These are phyloP conservation scores for Apiotrichum gracile DNA, from an alignment of 1,284 basidiomycete species.

Conservation along the genomic window DNA sequence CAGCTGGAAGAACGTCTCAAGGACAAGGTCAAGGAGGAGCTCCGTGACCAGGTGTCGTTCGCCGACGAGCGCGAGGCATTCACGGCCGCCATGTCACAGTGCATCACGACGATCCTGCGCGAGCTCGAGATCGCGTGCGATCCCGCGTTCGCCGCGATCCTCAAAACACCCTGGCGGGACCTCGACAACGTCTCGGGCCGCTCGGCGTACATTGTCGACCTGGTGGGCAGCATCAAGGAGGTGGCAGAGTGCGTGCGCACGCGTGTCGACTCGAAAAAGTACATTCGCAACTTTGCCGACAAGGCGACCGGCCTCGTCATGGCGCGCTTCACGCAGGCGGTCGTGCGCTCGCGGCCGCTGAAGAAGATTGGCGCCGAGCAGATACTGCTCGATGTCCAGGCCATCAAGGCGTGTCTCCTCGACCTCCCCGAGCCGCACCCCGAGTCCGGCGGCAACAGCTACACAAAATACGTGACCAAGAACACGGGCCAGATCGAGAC, in stretches of 20 bases:
- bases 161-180: slow-evolving; percentile 67
- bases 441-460: slow-evolving; percentile 47
- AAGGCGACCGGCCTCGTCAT: slow-evolving; percentile 78
- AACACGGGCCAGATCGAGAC: slow-evolving; percentile 77
- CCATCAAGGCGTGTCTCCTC: slow-evolving; percentile 72
- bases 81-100: slow-evolving; percentile 73
- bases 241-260: slow-evolving; percentile 44
- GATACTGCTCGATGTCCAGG: slow-evolving; percentile 87
- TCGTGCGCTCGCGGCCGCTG: slow-evolving; percentile 81
- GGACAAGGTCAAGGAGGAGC: slow-evolving; percentile 69
- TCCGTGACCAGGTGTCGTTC: slow-evolving; percentile 71
- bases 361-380: slow-evolving; percentile 85
- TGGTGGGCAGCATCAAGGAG: slow-evolving; percentile 83
- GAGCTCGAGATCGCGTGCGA: slow-evolving; percentile 80
- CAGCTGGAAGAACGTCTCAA: slow-evolving; percentile 91
- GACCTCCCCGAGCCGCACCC: slow-evolving; percentile 59
- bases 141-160: slow-evolving; percentile 64
- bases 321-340: slow-evolving; percentile 74
- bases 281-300: slow-evolving; percentile 82
- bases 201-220: slow-evolving; percentile 70
- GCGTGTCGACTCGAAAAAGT: slow-evolving; percentile 84
- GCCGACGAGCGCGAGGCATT: slow-evolving; percentile 83
- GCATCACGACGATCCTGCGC: slow-evolving; percentile 67
- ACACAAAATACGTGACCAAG: slow-evolving; percentile 72
- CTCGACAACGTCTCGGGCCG: slow-evolving; percentile 77